Base-by-base conservation (phyloP, 2,329 filamentous ascomycete genomes). In the Penicillium sp. region DNA sequence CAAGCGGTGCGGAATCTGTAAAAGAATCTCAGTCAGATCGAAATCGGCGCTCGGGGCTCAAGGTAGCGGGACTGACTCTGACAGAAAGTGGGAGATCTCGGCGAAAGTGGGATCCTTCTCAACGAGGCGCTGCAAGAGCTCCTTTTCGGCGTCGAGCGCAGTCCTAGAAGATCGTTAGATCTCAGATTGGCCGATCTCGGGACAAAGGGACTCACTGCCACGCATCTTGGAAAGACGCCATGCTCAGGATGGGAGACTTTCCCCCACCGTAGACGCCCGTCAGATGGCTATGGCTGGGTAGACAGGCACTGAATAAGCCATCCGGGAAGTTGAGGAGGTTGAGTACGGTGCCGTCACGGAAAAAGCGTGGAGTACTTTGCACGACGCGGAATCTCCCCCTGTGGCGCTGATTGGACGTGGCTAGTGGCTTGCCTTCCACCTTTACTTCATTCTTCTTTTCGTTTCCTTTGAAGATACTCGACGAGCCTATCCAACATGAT, bases 1-100 rank as follows among this genome's bases (percentile, higher is more conserved):
- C 87, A 92, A 53, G 82, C 80, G 44, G 85, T 75, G 60, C 90
- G 89, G 69, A 88, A 85, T 61, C 86, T 89, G 64, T 56, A 64
- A 48, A 44, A 55, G 56, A 58, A 51, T 54, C 51, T 45, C 50
- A 13, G 50, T 56, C 27, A 53, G 48, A 48, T 25, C 20, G 44
- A 31, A n/a, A 14, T 22, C 25, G 46, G 51, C 48, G 56, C 59
- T 41, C 47, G 44, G 43, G 30, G 18, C 36, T 44, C 27, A 13
- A 22, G 20, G 39, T 18, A 46, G 50, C 48, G 30, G 44, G 38
- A 65, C 66, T 58, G 58, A 76, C 73, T 72, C 69, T 38, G 69
- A 64, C 48, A 75, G 61, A 51, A 74, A 72, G 54, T 74, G 70
- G 27, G 75, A 74, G 54, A 82, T 76, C 57, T 80, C 75, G 39